A percentile compares a stretch with the other conserved stretches of the same genome.
Conservation (phyloP, 129 eudicot species). For the Centella asiatica region DNA sequence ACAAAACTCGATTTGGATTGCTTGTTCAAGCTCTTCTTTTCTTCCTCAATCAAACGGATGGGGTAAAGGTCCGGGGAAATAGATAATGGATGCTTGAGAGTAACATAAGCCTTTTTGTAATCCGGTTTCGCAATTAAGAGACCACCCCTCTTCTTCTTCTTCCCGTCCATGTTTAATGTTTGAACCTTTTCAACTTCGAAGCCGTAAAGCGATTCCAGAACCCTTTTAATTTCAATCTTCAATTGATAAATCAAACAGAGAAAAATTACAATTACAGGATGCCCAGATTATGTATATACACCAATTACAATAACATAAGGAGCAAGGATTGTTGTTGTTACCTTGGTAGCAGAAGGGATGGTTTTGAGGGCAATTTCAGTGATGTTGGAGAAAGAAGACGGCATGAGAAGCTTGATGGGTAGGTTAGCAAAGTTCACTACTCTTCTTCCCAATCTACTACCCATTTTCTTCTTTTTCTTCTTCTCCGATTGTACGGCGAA, state of each 20-base stretch:
- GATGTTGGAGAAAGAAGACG: constrained; percentile 67
- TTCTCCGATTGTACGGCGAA: neutral
- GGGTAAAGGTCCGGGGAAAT: constrained; percentile 75
- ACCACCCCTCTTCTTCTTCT: constrained; percentile 89
- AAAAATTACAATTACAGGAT: neutral
- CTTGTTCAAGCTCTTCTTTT: constrained; percentile 45
- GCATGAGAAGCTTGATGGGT: constrained; percentile 88
- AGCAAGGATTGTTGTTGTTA: neutral
- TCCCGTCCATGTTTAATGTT: constrained; percentile 92
- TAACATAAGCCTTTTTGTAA: constrained; percentile 88
- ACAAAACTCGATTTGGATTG: constrained; percentile 61
- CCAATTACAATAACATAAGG: no score
- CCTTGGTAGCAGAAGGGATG: constrained; percentile 93
- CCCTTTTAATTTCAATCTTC: constrained; percentile 85
- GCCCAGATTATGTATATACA: no score
- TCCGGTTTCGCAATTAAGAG: constrained; percentile 76
- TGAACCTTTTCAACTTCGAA: constrained; percentile 81
- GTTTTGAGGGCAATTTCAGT: constrained; percentile 91
- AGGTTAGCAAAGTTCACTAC: constrained; percentile 78
- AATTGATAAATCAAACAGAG: constrained; percentile 5
- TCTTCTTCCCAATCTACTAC: constrained; percentile 67
- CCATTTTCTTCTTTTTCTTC: constrained; percentile 30
- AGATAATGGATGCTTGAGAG: constrained; percentile 54
- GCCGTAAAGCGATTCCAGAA: constrained; percentile 78
- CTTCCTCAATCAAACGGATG: constrained; percentile 64